Evolutionary conservation across 2,329 filamentous ascomycete species (phyloP), one percentile per base, ranked within the genome.

Genomic region (Trichophyton benhamiae): DNA sequence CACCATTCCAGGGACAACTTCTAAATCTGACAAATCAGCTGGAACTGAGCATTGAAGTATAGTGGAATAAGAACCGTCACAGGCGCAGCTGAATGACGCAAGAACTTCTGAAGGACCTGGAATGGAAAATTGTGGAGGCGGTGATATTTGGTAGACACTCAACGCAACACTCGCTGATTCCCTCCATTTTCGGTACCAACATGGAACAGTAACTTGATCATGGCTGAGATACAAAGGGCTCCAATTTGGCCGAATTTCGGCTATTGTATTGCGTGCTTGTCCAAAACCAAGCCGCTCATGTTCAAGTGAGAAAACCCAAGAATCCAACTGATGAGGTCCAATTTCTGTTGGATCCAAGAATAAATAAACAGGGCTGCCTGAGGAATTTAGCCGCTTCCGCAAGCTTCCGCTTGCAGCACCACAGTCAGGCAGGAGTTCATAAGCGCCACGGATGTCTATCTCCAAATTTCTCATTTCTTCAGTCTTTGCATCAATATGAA

Each of bases 301-400:
- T 55, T 80, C 75, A 5, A 75, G 65, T 1, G 83, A 78, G 66
- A 87, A 83, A 0, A 86, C 79, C 65, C 84, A 85, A 1, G 69
- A 69, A 67, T 87, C 83, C 3, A 78, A 61, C 0, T 73, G 67
- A 0, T 76, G 69, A 30, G 78, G 68, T 0, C 78, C 78, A 41
- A 79, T 74, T 15, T 77, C 77, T 3, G 76, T 72, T 0, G 83
- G 80, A 60, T 87, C 82, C 2, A 84, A 71, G 66, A 85, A 86
- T 1, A 87, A 69, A 65, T 79, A 87, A 0, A 85, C 60, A 0
- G 74, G 67, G 7, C 58, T 66, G 2, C 63, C 62, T 6, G 60
- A 58, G 42, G 27, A 60, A 15, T 58, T 64, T 53, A 20, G 58
- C 59, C 72, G 77, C 65, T 77, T 79, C 69, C 86, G 84, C 22